Evolutionary conservation across 2,329 filamentous ascomycete species (phyloP), one percentile per base, ranked within the genome.

Genomic region (Epicoccum nigrum): DNA sequence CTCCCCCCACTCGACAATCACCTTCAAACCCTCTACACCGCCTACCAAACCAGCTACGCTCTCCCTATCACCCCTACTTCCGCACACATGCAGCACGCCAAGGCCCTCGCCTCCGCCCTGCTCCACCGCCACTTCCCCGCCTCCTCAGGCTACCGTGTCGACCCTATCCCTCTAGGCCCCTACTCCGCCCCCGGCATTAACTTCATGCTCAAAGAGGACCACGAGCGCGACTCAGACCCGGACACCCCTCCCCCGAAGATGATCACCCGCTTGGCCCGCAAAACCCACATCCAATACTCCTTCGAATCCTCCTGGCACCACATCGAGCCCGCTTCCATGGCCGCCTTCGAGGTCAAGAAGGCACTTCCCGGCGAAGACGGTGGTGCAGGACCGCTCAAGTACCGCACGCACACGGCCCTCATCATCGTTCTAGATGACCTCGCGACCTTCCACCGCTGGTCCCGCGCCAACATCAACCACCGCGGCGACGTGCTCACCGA

Each of bases 401-500:
- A 49, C 17, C 52, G 50, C 33, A 47, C 55, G 6, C 58, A 61
- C 31, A 69, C 58, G 1, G 60, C 58, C 34, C 21, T 68, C 13
- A 55, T 49, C 19, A 63, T 70, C 35, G 54, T 67, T 33, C 55
- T 68, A 16, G 66, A 70, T 37, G 46, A 62, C 28, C 56, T 64
- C 13, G 27, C 46, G 0, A 60, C 53, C 8, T 53, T 55, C n/a
- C 41, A 55, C 1, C 48, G 51, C 31, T 45, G 49, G 32, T 52
- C 47, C 2, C 20, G 5, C 6, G 47, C 31, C n/a, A 59, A 58
- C 11, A 16, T 41, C 0, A 48, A 55, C 6, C 53, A 62, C 20
- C 63, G 61, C 17, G 54, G 56, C 19, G 65, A 69, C 35, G 43
- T 67, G 4, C 45, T 71, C 9, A 41, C 40, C 4, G 59, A 62